Percentiles rank a stretch among this genome's conserved stretches.
phyloP scores from a whole-genome alignment of 345 rosid genomes.

The Clausena lansium region DNA sequence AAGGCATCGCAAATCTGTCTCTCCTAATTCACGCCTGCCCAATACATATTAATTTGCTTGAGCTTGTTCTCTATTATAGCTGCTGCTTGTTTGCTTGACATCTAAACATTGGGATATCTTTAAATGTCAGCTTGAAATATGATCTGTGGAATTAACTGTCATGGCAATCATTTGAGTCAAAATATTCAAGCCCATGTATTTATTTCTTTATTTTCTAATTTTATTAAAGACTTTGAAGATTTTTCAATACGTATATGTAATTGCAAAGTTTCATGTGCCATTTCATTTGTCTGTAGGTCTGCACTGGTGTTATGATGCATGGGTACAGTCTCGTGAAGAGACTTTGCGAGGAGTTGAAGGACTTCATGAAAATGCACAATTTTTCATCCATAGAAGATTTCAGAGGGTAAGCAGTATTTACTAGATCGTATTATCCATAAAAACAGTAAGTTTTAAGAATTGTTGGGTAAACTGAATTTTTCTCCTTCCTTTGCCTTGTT shows the following conservation, averaged over 20 bases:
- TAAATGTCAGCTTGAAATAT: too few species aligned
- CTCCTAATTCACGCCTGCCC: not conserved
- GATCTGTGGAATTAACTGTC: not conserved
- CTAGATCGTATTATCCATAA: not conserved
- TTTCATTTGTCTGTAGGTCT: conserved; percentile 49
- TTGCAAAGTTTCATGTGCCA: not conserved
- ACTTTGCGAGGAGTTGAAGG: conserved; percentile 70
- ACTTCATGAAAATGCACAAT: conserved; percentile 86
- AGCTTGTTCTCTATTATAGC: too few species aligned
- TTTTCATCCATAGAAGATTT: conserved; percentile 83
- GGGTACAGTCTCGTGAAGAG: conserved; percentile 91
- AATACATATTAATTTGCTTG: not conserved
- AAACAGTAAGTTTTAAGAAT: not conserved
- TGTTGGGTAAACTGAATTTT: conserved; percentile 1
- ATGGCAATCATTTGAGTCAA: not conserved
- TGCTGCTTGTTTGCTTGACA: not conserved
- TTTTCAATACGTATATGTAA: not conserved
- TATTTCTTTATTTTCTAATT: too few species aligned
- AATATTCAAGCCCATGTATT: not conserved
- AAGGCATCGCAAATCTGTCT: not conserved
- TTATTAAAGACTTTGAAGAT: too few species aligned
- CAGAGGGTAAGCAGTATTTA: conserved; percentile 60
- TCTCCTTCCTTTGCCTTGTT: not conserved
- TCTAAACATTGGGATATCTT: not conserved
- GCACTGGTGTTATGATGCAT: conserved; percentile 98